Evolutionary conservation across 176 grass and related monocot genomes (phyloP), one percentile per base, ranked within the genome.

Genomic region (Dendrocalamus sinicus): DNA sequence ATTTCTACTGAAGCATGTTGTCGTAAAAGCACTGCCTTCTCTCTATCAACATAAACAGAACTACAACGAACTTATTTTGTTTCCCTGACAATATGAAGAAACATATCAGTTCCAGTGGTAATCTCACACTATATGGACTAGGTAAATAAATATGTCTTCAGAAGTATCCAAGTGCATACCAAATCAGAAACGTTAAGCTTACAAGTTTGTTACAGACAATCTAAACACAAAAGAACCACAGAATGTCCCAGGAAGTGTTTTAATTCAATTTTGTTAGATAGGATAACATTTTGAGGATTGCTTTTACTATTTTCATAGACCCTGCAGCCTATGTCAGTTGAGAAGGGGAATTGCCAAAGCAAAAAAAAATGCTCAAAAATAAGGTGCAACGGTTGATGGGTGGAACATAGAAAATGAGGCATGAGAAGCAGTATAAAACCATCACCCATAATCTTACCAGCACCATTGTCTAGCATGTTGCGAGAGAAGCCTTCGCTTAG

Each of bases 401-500:
- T 72, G 41, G 30, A 74, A 67, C 68, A 86, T 69, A 64, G 12
- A 46, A 41, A 86, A 90, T 7, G 12, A 63, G 24, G 26, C 44
- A 83, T 61, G 22, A 77, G 54, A 47, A 64, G 32, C n/a, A 20
- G 17, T 45, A 73, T 44, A 51, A 80, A 85, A 53, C 54, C 6
- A 63, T 43, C 53, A 44, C 12, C 26, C 28, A 1, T 61, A 86
- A 79, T 40, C 84, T 91, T 86, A 96, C 96, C 93, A 86, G 67
- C 20, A 30, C 86, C 75, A 82, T 78, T 89, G 59, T 81, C 90
- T 86, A 86, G 93, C 81, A 92, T 92, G 84, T 88, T 95, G 86
- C 58, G 43, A 88, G 91, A 86, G 65, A 95, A 91, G 24, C 92
- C 89, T 52, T 95, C 93, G 39, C 69, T 95, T 47, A 94, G 79